Base-by-base conservation (phyloP, 352 stramenopile species). In the Phytophthora lateralis region DNA sequence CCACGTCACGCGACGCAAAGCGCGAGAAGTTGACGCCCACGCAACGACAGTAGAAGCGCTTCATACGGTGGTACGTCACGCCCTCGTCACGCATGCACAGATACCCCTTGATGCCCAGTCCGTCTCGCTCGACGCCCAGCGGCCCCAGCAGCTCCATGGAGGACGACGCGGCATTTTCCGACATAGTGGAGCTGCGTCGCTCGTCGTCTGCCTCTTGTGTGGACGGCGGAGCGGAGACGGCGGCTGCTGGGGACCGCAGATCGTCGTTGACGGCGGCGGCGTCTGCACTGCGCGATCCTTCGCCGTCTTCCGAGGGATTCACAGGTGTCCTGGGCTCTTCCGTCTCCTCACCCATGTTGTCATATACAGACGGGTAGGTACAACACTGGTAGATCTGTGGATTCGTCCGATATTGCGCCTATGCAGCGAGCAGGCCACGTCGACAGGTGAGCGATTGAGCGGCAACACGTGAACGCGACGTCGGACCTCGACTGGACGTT, bases 21-120 rank as follows among this genome's bases (percentile, higher is more conserved):
- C 85, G 79, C 29, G 58, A 88, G 62, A 94, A 90, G 55, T 91
- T 91, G 38, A 92, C 74, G 7, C 85, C 85, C n/a, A 90, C 78
- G 48, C 80, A 87, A 42, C 81, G 82, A 57, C 82, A 91, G 67
- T 88, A 94, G 66, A 85, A 94, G 24, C 82, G 82, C 63, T 90
- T 92, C 85, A 94, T 94, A 62, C 85, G 85, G 63, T 92, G 85
- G 62, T 92, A 91, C 32, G 82, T 91, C 41, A 91, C 78, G 49
- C 85, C 83, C 54, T 94, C 81, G 54, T 94, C 82, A 29, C 85
- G 85, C 85, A 94, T 92, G 55, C 73, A 86, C 5, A 94, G 57
- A 62, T 80, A 90, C 0, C 85, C 85, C 45, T 91, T 90, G 39
- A 92, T 60, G 9, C 85, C 81, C n/a, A 91, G 65, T 7, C 80